Evolutionary conservation across 2,329 filamentous ascomycete species (phyloP), one percentile per base, ranked within the genome.

Genomic region (Alternaria sp.): DNA sequence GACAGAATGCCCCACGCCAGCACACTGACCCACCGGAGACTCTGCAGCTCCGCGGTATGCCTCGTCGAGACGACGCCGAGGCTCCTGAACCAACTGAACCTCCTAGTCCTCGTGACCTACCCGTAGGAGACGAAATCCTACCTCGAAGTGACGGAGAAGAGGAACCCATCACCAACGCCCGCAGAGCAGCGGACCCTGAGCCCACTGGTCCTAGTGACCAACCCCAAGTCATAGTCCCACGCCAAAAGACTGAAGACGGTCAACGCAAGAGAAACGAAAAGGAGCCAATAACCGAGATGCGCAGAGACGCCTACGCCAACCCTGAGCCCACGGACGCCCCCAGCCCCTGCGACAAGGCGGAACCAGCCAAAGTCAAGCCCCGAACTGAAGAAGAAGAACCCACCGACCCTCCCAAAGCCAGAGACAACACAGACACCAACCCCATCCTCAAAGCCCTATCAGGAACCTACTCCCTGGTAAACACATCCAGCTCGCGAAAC

Each of bases 381-480:
- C 37, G 37, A 18, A 41, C 37, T 2, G 37, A 41, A 41, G 37
- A 41, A 1, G 37, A 41, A 41, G 15, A 41, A 18, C 37, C 37
- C 15, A 28, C 47, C 47, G 15, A 20, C 14, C 47, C 26, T n/a
- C 20, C 21, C 28, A 21, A 18, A 28, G 7, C 18, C 33, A 10
- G 3, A 9, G 5, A 20, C 33, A 2, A 55, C 33, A 12, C 26
- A 15, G 56, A 60, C 12, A 18, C 41, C 5, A 43, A 41, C 37
- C 37, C 53, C 15, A 75, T 75, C 45, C 51, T 72, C 51, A 59
- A 54, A 9, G 63, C 71, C 0, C 60, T 75, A 4, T 71, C 71
- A 0, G 73, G 73, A 7, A 74, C 71, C 5, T 75, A 74, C 55
- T 57, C 66, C 0, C 69, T 75, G 9, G 46, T 75, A 53, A 75